Base-by-base conservation (phyloP, 192 early-diverging fungal genomes). In the Geranomyces variabilis region DNA sequence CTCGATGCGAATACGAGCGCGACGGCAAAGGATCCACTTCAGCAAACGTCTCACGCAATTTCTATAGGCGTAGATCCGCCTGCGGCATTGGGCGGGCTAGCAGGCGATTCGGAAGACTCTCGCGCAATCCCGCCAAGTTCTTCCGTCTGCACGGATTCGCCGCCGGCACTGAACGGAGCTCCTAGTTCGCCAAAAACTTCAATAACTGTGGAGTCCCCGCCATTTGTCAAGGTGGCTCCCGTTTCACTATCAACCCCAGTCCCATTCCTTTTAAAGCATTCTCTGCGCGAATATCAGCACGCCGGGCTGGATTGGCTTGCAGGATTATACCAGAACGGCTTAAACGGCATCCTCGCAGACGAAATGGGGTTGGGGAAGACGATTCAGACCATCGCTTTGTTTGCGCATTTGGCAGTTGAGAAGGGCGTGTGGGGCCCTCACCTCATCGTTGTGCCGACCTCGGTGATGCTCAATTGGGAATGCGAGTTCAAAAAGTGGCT, bases 231-330 rank as follows among this genome's bases (percentile, higher is more conserved):
- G 36, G 36, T 41, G 36, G 36, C 36, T 41, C 36, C 36, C 36
- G 36, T 10, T 41, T 3, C 36, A 41, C 36, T 10, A 41, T 41
- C 36, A 41, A 75, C 69, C n/a, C 58, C 53, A 14, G 58, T 75
- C 34, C 94, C 94, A 45, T 86, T 82, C 64, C 89, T 96, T 87
- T 77, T 96, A 13, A 92, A 90, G 83, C 93, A 92, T 49, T 36
- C 66, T 12, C 63, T 81, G 31, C 71, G 75, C 47, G 93, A 95
- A 44, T 97, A 97, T 79, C 97, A 99, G 79, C 79, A 95, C 31
- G 90, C 88, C 1, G 97, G 97, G 43, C 83, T 97, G 62, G 92
- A 96, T 73, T 99, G 96, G 94, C 78, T 99, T 69, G 88, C 91
- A 34, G 91, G 88, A 68, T 80, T 97, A 10, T 97, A 94, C 77